A percentile compares a stretch with the other conserved stretches of the same genome.
phyloP scores from a whole-genome alignment of 257 asterid species.

The Solanum pimpinellifolium region DNA sequence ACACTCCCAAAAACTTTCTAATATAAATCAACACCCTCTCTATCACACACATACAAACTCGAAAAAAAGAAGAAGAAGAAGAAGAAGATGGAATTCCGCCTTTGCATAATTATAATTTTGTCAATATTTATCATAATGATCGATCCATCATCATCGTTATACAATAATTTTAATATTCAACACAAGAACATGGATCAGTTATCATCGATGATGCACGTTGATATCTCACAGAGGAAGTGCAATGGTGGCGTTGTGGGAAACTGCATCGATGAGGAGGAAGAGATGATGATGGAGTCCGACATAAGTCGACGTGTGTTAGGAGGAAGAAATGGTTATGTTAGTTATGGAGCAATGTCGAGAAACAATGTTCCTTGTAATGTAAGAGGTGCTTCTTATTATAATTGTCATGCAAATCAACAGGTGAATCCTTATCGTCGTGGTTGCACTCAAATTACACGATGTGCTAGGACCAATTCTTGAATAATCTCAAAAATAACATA shows the following conservation, averaged over 20 bases:
- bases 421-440: slow-evolving; percentile 9
- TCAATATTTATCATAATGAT: not conserved
- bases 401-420: not conserved
- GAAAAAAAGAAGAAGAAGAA: not conserved
- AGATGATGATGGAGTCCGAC: not conserved
- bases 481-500: not conserved
- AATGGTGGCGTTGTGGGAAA: not conserved
- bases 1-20: not conserved
- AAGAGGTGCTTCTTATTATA: slow-evolving; percentile 11
- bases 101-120: not conserved
- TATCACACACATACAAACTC: not conserved
- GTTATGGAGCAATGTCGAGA: slow-evolving; percentile 3
- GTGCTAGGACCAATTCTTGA: not conserved
- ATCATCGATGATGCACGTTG: not conserved
- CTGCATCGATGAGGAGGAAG: not conserved
- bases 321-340: not conserved
- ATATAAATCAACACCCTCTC: not conserved
- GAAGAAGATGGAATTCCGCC: not conserved
- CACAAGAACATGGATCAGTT: not conserved
- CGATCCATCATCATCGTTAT: not conserved
- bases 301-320: not conserved
- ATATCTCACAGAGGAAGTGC: not conserved
- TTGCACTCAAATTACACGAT: slow-evolving; percentile 1
- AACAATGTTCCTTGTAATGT: not conserved
- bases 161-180: no score